Conservation (phyloP, 371 early-diverging fungal species). For the Mortierella polycephala region DNA sequence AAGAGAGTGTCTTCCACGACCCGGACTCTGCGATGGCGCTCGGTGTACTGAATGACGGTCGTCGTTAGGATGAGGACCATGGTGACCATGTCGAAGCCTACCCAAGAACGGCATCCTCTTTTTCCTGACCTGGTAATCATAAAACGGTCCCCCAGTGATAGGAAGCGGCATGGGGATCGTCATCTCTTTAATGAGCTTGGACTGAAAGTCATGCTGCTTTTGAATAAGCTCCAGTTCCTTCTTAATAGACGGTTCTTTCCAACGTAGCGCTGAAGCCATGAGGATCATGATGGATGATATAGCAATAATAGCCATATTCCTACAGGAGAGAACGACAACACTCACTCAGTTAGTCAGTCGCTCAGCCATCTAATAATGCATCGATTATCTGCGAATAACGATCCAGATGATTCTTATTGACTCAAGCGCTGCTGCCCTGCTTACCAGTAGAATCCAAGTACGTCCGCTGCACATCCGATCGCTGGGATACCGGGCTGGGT, state of each 20-base stretch:
- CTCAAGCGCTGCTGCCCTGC: background rate
- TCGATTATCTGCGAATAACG: background rate
- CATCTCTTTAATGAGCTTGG: slow-evolving; percentile 34
- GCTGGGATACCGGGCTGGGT: slow-evolving; percentile 60
- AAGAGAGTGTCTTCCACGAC: too few relatives aligned
- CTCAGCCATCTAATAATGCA: background rate
- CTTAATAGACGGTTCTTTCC: slow-evolving; percentile 45
- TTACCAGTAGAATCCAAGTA: slow-evolving; percentile 55
- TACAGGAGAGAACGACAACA: background rate
- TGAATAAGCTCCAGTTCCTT: slow-evolving; percentile 34
- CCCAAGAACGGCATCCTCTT: slow-evolving; percentile 26
- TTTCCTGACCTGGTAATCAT: slow-evolving; percentile 21
- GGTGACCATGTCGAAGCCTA: too few relatives aligned
- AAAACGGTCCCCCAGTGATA: slow-evolving; percentile 40
- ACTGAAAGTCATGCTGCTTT: slow-evolving; percentile 26
- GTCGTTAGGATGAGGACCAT: too few relatives aligned
- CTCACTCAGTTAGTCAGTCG: too few relatives aligned
- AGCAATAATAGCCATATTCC: slow-evolving; percentile 55
- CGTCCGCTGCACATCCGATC: slow-evolving; percentile 58
- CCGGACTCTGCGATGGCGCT: too few relatives aligned
- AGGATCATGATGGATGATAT: slow-evolving; percentile 46
- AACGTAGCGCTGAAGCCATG: slow-evolving; percentile 43
- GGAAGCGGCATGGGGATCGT: slow-evolving; percentile 38
- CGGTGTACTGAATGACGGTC: too few relatives aligned
- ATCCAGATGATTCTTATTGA: background rate